Evolutionary conservation across 176 grass and related monocot species (phyloP).

Genomic region (Rhynchospora tenuis): DNA sequence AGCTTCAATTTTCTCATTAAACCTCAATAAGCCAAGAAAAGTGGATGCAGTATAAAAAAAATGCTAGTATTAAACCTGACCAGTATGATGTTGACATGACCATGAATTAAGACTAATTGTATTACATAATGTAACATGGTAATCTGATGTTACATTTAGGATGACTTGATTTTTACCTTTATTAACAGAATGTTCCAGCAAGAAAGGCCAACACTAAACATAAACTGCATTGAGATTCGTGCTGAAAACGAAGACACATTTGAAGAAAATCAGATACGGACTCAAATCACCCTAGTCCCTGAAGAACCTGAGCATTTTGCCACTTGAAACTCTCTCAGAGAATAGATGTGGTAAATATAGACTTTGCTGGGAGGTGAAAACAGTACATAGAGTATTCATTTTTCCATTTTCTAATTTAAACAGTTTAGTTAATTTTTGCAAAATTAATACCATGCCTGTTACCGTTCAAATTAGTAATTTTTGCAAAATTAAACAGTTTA

Average conservation of each 20-base stretch:
- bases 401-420: neutral
- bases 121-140: neutral
- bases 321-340: slow-evolving; percentile 21
- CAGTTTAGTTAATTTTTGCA: neutral
- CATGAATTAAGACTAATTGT: neutral
- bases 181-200: slow-evolving; percentile 68
- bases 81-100: neutral
- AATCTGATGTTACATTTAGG: neutral
- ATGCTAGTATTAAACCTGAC: neutral
- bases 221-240: slow-evolving; percentile 65
- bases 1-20: neutral
- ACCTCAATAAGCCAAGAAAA: neutral
- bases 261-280: slow-evolving; percentile 40
- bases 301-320: slow-evolving; percentile 34
- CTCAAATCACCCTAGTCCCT: slow-evolving; percentile 34
- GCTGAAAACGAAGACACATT: slow-evolving; percentile 15
- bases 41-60: neutral
- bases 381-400: neutral
- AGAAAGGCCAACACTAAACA: slow-evolving; percentile 60
- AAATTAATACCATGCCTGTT: neutral
- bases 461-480: neutral
- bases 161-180: neutral
- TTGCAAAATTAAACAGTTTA: neutral
- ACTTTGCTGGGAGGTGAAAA: neutral
- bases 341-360: neutral